These are phyloP conservation scores for Prunus padus DNA, from an alignment of 306 rosid genomes.

Conservation along the genomic window DNA sequence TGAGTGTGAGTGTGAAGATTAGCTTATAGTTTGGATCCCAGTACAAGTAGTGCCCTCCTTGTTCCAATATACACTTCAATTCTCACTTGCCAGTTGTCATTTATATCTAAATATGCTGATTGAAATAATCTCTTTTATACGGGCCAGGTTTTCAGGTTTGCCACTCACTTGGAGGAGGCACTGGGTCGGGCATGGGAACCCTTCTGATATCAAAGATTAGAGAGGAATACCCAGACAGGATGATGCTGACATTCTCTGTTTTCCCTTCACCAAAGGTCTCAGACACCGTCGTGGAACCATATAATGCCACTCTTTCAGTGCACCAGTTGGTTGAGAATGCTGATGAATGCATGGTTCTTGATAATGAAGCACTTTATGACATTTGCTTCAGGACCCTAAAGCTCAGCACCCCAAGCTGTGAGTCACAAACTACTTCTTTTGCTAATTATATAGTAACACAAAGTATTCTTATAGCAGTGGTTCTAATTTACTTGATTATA, in stretches of 20 bases:
- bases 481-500: background rate
- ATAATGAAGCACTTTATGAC: slow-evolving; percentile 91
- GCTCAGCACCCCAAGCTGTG: slow-evolving; percentile 97
- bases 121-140: slow-evolving; percentile 1
- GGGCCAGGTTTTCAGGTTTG: slow-evolving; percentile 88
- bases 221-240: slow-evolving; percentile 90
- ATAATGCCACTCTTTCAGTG: slow-evolving; percentile 88
- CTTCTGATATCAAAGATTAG: slow-evolving; percentile 84
- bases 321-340: slow-evolving; percentile 95
- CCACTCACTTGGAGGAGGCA: slow-evolving; percentile 96
- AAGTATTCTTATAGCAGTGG: background rate
- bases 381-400: slow-evolving; percentile 91
- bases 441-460: background rate
- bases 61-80: background rate
- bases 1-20: background rate
- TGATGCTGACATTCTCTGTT: slow-evolving; percentile 94
- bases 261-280: slow-evolving; percentile 97
- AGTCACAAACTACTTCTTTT: slow-evolving; percentile 21
- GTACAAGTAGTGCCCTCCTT: background rate
- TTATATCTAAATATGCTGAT: slow-evolving; percentile 5
- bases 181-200: slow-evolving; percentile 96
- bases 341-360: slow-evolving; percentile 97
- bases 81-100: background rate
- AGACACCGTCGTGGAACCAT: slow-evolving; percentile 97
- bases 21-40: background rate